A percentile compares a stretch with the other conserved stretches of the same genome.
Conservation (phyloP, 2,329 filamentous ascomycete genomes). For the Byssothecium circinans region DNA sequence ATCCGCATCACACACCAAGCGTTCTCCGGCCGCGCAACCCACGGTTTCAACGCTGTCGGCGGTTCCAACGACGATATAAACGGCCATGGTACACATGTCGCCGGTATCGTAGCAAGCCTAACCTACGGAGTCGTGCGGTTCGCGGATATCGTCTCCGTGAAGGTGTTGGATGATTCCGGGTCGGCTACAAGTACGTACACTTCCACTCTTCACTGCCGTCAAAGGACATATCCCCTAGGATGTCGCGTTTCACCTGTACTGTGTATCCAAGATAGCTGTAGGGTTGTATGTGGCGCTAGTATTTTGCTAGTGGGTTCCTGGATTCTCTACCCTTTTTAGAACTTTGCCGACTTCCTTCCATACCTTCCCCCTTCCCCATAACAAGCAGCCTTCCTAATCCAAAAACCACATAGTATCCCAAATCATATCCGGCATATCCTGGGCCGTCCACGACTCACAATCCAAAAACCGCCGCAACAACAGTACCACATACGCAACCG, state of each 20-base stretch:
- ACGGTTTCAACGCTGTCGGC: conserved; percentile 89
- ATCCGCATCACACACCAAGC: conserved; percentile 89
- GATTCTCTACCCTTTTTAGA: too few relatives aligned
- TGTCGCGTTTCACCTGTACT: too few relatives aligned
- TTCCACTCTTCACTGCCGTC: not conserved
- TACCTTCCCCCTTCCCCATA: too few relatives aligned
- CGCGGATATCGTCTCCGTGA: conserved; percentile 90
- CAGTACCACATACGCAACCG: conserved; percentile 4
- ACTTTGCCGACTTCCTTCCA: too few relatives aligned
- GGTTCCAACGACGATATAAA: conserved; percentile 91
- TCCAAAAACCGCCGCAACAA: conserved; percentile 21
- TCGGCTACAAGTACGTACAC: conserved; percentile 7
- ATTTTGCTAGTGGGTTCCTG: too few relatives aligned
- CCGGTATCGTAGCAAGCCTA: conserved; percentile 91
- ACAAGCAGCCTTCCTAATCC: too few relatives aligned
- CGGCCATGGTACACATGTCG: conserved; percentile 97
- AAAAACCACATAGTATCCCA: too few relatives aligned
- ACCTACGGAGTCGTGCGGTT: conserved; percentile 99
- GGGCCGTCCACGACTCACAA: conserved; percentile 21
- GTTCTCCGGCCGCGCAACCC: conserved; percentile 88
- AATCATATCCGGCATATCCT: conserved; percentile 20
- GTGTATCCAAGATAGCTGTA: too few relatives aligned
- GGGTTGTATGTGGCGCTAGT: too few relatives aligned
- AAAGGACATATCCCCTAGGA: not conserved
- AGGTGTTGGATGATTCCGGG: conserved; percentile 66